Conservation (phyloP, 192 early-diverging fungal genomes). For the Powellomyces hirtus region DNA sequence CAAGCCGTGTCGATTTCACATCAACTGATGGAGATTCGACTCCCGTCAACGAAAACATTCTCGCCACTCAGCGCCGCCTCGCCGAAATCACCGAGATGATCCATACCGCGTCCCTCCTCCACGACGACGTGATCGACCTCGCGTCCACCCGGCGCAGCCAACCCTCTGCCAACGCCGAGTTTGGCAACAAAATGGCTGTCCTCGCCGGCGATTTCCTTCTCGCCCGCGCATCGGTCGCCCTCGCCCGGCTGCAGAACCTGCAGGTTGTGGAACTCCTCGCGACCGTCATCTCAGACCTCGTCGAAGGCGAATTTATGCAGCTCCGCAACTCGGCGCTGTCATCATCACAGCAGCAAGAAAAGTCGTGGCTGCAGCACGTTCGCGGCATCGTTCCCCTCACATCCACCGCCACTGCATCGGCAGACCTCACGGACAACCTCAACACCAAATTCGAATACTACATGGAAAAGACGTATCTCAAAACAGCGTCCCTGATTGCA, state of each 20-base stretch:
- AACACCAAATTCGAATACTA: conserved; percentile 82
- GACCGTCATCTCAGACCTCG: conserved; percentile 88
- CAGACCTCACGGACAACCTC: not conserved
- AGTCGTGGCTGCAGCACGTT: conserved; percentile 10
- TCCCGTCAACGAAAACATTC: conserved; percentile 40
- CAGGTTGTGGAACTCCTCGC: conserved; percentile 93
- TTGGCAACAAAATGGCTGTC: conserved; percentile 98
- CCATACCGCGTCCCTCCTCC: conserved; percentile 91
- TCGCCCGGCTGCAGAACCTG: conserved; percentile 83
- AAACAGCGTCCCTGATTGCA: conserved; percentile 92
- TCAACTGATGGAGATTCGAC: not conserved
- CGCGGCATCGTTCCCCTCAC: not conserved
- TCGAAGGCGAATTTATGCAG: conserved; percentile 99
- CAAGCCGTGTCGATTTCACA: not conserved
- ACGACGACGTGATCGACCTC: conserved; percentile 90
- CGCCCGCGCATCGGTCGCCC: conserved; percentile 86
- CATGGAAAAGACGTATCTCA: conserved; percentile 92
- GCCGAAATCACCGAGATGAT: conserved; percentile 99
- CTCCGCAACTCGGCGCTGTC: conserved; percentile 64
- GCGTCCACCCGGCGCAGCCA: conserved; percentile 71
- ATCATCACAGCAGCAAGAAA: not conserved
- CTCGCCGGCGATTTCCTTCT: conserved; percentile 89
- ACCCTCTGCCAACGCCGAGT: conserved; percentile 77
- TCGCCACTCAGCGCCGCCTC: conserved; percentile 86
- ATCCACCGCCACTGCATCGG: not conserved